A percentile compares a stretch with the other conserved stretches of the same genome.
phyloP scores from a whole-genome alignment of 2,329 filamentous ascomycete species.

The Fusarium siculi region DNA sequence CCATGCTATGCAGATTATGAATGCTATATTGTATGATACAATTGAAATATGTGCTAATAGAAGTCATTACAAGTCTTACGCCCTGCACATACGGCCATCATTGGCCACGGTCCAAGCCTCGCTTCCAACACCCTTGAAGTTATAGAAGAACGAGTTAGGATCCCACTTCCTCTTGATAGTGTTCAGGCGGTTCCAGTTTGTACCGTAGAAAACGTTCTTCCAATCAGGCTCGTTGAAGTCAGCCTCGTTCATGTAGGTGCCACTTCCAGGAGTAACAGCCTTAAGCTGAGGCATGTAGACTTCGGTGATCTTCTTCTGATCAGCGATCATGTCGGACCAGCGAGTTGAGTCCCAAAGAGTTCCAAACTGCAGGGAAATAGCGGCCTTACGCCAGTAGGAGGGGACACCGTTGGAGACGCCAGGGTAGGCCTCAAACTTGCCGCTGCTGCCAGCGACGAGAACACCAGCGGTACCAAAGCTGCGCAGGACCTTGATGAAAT shows the following conservation, averaged over 20 bases:
- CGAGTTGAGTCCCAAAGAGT: slow-evolving; percentile 43
- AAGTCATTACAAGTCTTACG: neutral
- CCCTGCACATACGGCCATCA: slow-evolving; percentile 30
- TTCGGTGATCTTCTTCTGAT: slow-evolving; percentile 47
- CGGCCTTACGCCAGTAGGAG: neutral
- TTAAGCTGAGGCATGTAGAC: slow-evolving; percentile 42
- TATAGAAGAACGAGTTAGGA: slow-evolving; percentile 58
- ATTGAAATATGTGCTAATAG: neutral
- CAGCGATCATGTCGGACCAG: slow-evolving; percentile 45
- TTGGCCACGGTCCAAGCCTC: slow-evolving; percentile 55
- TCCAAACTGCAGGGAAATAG: neutral
- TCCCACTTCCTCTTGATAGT: slow-evolving; percentile 64
- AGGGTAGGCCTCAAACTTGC: neutral
- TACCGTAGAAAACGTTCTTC: slow-evolving; percentile 58
- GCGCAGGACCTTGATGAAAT: neutral
- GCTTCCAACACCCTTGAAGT: slow-evolving; percentile 60
- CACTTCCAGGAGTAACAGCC: slow-evolving; percentile 53
- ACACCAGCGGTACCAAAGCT: neutral
- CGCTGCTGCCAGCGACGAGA: neutral
- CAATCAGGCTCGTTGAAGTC: slow-evolving; percentile 57
- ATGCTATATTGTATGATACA: neutral
- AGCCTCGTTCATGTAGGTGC: slow-evolving; percentile 63
- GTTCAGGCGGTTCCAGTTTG: slow-evolving; percentile 55
- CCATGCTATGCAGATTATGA: neutral
- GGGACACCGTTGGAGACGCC: neutral